These are phyloP conservation scores for Nothopassalora personata DNA, from an alignment of 2,329 filamentous ascomycete genomes.

Conservation along the genomic window DNA sequence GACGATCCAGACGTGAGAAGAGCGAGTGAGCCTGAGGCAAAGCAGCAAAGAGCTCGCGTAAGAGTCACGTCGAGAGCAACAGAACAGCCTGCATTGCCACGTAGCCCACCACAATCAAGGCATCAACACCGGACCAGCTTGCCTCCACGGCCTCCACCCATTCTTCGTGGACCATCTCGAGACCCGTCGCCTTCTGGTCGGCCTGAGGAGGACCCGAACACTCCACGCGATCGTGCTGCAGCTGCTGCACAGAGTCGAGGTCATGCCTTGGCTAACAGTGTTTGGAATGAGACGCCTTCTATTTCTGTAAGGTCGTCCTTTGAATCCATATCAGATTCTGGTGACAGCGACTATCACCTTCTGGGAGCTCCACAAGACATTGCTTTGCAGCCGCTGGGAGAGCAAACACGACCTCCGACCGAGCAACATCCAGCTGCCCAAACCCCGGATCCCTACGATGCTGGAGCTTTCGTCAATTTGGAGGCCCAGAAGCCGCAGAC, in stretches of 20 bases:
- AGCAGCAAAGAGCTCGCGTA: background rate
- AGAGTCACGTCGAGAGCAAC: constrained; percentile 5
- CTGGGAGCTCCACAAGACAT: constrained; percentile 5
- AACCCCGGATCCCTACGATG: background rate
- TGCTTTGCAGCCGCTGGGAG: background rate
- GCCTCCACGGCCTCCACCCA: background rate
- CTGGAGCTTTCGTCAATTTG: background rate
- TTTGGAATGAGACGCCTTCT: constrained; percentile 4
- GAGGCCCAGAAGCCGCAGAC: background rate
- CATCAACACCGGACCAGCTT: background rate
- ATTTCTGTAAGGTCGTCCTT: constrained; percentile 7
- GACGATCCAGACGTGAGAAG: constrained; percentile 4
- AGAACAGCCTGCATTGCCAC: constrained; percentile 1
- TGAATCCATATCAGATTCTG: constrained; percentile 3
- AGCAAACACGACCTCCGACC: background rate
- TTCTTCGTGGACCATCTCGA: background rate
- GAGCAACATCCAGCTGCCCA: background rate
- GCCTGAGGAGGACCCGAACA: background rate
- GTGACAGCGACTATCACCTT: constrained; percentile 9
- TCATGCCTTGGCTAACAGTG: constrained; percentile 8
- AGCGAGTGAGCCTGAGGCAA: background rate
- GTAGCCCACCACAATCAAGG: background rate
- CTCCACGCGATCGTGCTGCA: background rate
- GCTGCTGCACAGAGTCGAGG: constrained; percentile 8
- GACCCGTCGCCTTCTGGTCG: background rate